Conservation (phyloP, 768 basidiomycete genomes). For the Gloeopeniophorella convolvens region DNA sequence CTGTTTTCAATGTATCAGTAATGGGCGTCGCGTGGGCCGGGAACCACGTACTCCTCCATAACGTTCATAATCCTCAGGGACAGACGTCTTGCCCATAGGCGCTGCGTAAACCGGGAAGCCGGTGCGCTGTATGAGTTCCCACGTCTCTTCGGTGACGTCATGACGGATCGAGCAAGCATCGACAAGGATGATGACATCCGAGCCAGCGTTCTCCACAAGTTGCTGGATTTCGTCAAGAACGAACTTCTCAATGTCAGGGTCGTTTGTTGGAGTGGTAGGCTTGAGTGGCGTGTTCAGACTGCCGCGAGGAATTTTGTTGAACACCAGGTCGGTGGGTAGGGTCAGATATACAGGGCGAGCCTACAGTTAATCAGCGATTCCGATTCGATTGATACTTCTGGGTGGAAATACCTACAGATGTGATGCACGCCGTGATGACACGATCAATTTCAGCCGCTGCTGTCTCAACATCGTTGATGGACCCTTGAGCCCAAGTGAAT, state of each 20-base stretch:
- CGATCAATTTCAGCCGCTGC: slow-evolving; percentile 75
- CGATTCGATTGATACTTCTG: no score
- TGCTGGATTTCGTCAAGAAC: slow-evolving; percentile 70
- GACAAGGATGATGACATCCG: slow-evolving; percentile 66
- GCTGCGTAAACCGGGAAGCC: slow-evolving; percentile 68
- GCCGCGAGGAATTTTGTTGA: slow-evolving; percentile 56
- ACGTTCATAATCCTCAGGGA: slow-evolving; percentile 63
- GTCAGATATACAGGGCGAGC: slow-evolving; percentile 85
- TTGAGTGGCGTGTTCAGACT: slow-evolving; percentile 56
- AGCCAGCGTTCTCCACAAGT: slow-evolving; percentile 52
- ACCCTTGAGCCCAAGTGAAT: slow-evolving; percentile 64
- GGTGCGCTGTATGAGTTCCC: slow-evolving; percentile 56
- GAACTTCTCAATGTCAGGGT: slow-evolving; percentile 52
- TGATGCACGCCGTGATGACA: slow-evolving; percentile 55
- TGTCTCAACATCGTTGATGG: slow-evolving; percentile 42
- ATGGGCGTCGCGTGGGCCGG: background rate
- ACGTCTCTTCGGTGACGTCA: slow-evolving; percentile 53
- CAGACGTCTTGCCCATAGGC: slow-evolving; percentile 75
- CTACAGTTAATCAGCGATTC: no score
- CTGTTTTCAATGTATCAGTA: slow-evolving; percentile 30
- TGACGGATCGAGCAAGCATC: slow-evolving; percentile 80
- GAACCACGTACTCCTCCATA: slow-evolving; percentile 66
- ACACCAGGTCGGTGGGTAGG: slow-evolving; percentile 78
- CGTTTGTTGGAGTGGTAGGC: slow-evolving; percentile 43
- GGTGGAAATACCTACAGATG: background rate